A percentile compares a stretch with the other conserved stretches of the same genome.
These are phyloP conservation scores for Arachnopeziza araneosa DNA, from an alignment of 2,329 filamentous ascomycete genomes.

Conservation along the genomic window DNA sequence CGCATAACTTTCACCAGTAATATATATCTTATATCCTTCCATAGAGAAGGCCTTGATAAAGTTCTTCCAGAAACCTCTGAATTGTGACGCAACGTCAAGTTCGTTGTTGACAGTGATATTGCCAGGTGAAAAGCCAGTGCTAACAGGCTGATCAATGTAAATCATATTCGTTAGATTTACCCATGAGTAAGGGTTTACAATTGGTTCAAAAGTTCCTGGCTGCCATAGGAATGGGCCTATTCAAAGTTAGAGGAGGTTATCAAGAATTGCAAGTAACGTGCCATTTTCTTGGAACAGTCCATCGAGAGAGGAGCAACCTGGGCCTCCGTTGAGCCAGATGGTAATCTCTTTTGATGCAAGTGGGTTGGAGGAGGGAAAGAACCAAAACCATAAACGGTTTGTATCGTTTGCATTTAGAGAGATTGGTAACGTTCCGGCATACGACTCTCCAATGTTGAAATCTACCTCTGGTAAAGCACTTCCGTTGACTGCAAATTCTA, in stretches of 20 bases:
- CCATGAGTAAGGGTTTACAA: constrained; percentile 26
- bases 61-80: constrained; percentile 59
- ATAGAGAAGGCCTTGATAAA: constrained; percentile 53
- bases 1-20: constrained; percentile 58
- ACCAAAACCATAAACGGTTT: constrained; percentile 48
- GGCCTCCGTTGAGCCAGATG: constrained; percentile 76
- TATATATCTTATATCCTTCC: constrained; percentile 53
- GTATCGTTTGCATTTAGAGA: constrained; percentile 39
- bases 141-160: constrained; percentile 28
- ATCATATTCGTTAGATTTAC: constrained; percentile 26
- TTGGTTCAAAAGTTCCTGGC: constrained; percentile 23
- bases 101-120: constrained; percentile 45
- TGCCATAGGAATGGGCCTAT: constrained; percentile 25
- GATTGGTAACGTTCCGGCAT: constrained; percentile 44
- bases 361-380: constrained; percentile 46
- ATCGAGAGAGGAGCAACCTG: constrained; percentile 91
- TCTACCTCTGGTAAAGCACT: constrained; percentile 24
- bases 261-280: not conserved
- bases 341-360: constrained; percentile 43
- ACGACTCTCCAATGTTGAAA: constrained; percentile 29
- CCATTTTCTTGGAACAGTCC: constrained; percentile 65
- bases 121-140: constrained; percentile 48
- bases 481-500: constrained; percentile 28
- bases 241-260: not conserved
- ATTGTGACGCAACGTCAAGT: constrained; percentile 48